Evolutionary conservation across 2,329 filamentous ascomycete species (phyloP), one percentile per base, ranked within the genome.

Genomic region (Corinectria fuckeliana): DNA sequence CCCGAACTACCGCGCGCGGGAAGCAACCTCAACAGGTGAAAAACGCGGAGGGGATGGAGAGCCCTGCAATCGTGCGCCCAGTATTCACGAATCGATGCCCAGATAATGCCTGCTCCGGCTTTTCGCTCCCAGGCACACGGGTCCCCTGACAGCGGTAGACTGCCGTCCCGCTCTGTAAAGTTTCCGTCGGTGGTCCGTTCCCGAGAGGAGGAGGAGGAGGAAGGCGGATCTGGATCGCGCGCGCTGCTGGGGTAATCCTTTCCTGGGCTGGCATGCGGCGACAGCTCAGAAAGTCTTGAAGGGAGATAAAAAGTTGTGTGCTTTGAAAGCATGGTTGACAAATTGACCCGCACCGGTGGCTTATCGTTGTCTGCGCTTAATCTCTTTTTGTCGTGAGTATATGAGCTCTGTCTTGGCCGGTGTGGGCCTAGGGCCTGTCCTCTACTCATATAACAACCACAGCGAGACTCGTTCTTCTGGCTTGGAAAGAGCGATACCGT

Each of bases 311-410:
- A 18, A 13, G 28, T 13, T 30, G 21, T 16, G 16, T 36, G 50
- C 50, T 59, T 59, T 54, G 28, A 59, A 59, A 59, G 44, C 56
- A 45, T n/a, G 21, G 28, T 39, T 54, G 41, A 32, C 18, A 39
- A 59, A 54, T 41, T 38, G 13, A 4, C 11, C 41, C 34, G 18
- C 13, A 16, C 18, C 50, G 21, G 34, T 9, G 21, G 21, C 11
- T 42, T 42, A 20, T 4, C n/a, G 25, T n/a, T 11, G 14, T 42
- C 21, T 14, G 39, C 18, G 11, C 7, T 41, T 16, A 3, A 20
- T 38, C 18, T 14, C 21, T 25, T 21, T 6, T 8, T 26, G n/a
- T 25, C 8, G 20, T 28, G 25, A 32, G 51, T 57, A 57, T 34
- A 57, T n/a, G 39, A 45, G 28, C 38, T 42, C 30, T 20, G 32